These are phyloP conservation scores for Populus ilicifolia DNA, from an alignment of 345 rosid genomes.

Conservation along the genomic window DNA sequence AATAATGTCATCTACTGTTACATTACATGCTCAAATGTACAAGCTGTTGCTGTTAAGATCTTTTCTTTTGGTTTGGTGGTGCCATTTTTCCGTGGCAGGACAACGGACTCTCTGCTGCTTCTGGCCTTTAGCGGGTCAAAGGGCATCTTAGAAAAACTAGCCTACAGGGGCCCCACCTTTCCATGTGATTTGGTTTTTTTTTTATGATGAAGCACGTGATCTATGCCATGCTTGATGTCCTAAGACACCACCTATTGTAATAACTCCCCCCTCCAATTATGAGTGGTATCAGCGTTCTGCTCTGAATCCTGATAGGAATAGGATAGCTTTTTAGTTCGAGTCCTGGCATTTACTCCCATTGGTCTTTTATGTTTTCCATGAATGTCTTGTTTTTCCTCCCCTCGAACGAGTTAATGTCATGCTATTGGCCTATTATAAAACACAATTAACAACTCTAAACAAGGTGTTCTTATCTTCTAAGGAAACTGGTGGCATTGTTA, in stretches of 20 bases:
- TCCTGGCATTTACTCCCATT: not conserved
- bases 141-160: constrained; percentile 4
- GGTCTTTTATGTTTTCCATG: not conserved
- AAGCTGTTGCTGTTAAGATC: not conserved
- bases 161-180: not conserved
- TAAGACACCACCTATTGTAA: not conserved
- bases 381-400: not conserved
- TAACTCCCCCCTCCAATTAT: not conserved
- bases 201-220: constrained; percentile 1
- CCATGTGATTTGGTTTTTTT: constrained; percentile 24
- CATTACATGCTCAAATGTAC: not conserved
- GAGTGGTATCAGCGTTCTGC: not conserved
- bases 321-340: not conserved
- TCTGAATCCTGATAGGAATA: not conserved
- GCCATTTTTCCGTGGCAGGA: not conserved
- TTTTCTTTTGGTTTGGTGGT: not conserved
- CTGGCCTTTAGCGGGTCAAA: constrained; percentile 18
- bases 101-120: not conserved
- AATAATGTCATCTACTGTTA: not conserved
- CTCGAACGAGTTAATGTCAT: too few relatives aligned
- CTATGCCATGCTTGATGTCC: constrained; percentile 1
- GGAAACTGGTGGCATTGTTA: not conserved
- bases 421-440: too few relatives aligned
- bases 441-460: too few relatives aligned
- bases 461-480: not conserved